phyloP scores from a whole-genome alignment of 768 basidiomycete species.

The Fomitopsis pulvina region DNA sequence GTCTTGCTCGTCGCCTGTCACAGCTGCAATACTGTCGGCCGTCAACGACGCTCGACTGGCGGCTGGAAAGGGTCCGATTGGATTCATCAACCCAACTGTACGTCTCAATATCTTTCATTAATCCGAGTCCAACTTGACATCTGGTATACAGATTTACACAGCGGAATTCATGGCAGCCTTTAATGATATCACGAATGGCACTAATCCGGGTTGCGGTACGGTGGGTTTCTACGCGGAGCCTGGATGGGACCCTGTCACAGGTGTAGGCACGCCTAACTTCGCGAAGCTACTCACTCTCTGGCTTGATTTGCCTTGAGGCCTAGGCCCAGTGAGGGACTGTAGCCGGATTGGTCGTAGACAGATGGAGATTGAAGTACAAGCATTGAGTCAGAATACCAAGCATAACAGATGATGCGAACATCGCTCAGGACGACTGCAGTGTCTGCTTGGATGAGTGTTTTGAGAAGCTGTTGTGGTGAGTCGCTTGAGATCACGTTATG shows the following conservation, averaged over 20 bases:
- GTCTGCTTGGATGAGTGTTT: too few relatives aligned
- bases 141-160: slow-evolving; percentile 45
- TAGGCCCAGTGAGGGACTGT: too few relatives aligned
- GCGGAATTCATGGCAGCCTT: slow-evolving; percentile 33
- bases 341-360: too few relatives aligned
- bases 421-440: too few relatives aligned
- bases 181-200: slow-evolving; percentile 20
- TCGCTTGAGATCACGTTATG: too few relatives aligned
- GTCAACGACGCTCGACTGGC: slow-evolving; percentile 33
- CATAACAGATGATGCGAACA: too few relatives aligned
- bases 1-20: slow-evolving; percentile 54
- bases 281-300: slow-evolving; percentile 9
- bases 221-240: slow-evolving; percentile 22
- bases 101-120: not conserved
- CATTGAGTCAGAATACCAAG: too few relatives aligned
- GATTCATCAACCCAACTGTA: slow-evolving; percentile 30
- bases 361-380: too few relatives aligned
- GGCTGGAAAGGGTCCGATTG: slow-evolving; percentile 23
- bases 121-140: not conserved
- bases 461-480: too few relatives aligned
- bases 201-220: slow-evolving; percentile 27
- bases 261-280: slow-evolving; percentile 25
- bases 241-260: slow-evolving; percentile 29
- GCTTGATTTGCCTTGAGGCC: too few relatives aligned
- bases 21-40: slow-evolving; percentile 56